Evolutionary conservation across 768 basidiomycete species (phyloP).

Genomic region (Terana coerulea): DNA sequence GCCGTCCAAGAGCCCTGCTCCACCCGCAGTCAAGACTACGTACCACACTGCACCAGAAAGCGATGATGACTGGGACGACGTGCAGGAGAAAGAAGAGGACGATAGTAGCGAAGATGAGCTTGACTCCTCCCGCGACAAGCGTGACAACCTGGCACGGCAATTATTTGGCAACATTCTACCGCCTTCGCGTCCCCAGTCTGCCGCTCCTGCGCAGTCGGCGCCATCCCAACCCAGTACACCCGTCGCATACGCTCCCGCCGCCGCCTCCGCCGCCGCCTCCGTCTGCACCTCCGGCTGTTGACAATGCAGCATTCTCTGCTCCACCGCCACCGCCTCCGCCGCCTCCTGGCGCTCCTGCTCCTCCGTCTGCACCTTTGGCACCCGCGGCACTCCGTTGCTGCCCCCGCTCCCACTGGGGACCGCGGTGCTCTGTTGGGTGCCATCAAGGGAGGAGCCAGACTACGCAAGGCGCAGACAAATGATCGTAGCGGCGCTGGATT

Average conservation of each 20-base stretch:
- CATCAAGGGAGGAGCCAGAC: conserved; percentile 71
- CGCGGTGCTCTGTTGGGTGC: conserved; percentile 67
- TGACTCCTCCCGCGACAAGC: conserved; percentile 54
- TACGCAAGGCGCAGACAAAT: conserved; percentile 75
- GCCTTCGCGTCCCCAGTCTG: conserved; percentile 51
- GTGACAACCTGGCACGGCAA: conserved; percentile 71
- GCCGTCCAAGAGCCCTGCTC: conserved; percentile 46
- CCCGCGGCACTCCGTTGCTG: conserved; percentile 26
- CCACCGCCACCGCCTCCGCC: conserved; percentile 22
- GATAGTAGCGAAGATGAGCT: conserved; percentile 82
- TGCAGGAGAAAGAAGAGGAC: conserved; percentile 65
- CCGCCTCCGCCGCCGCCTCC: conserved; percentile 37
- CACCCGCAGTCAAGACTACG: conserved; percentile 47
- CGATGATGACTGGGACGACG: conserved; percentile 85
- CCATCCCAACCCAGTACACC: conserved; percentile 21
- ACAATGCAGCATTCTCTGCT: conserved; percentile 7
- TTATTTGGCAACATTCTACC: conserved; percentile 75
- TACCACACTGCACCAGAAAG: conserved; percentile 62
- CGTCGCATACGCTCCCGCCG: conserved; percentile 29
- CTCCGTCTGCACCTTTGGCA: conserved; percentile 29
- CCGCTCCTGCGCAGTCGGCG: conserved; percentile 29
- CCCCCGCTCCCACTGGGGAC: conserved; percentile 41
- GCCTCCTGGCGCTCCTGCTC: conserved; percentile 28
- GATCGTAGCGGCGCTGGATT: conserved; percentile 73
- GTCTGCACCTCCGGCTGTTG: conserved; percentile 35